Evolutionary conservation across 176 grass and related monocot species (phyloP), one percentile per base, ranked within the genome.

Genomic region (Leersia perrieri): DNA sequence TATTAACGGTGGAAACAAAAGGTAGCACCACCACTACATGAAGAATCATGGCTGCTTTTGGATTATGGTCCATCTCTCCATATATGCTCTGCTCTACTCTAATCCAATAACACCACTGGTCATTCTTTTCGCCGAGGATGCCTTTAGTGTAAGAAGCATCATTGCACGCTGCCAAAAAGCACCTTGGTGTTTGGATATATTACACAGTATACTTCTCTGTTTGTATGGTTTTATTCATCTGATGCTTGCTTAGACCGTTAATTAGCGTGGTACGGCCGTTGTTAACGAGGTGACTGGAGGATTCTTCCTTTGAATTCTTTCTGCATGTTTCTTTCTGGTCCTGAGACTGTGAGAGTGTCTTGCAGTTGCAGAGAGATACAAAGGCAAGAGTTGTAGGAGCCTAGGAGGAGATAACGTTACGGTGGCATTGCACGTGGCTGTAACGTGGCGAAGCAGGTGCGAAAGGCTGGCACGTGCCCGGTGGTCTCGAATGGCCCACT

Each of bases 361-460:
- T n/a, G n/a, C 35, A 38, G 35, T 38, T 38, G 35, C 35, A 55
- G 49, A n/a, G 49, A n/a, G 20, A 38, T 7, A 38, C 5, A 38
- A 7, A 38, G 35, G 35, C 35, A 3, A 23, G 51, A 57, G 51
- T 45, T 45, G 42, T 14, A n/a, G 53, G 53, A 58, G 53, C 49
- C 22, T n/a, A n/a, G 20, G 20, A 53, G 53, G 25, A 13, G 63
- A 49, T 51, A 33, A n/a, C 14, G 66, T 33, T 77, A 18, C 31
- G 53, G 74, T 7, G 71, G 66, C 68, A 15, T 18, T 22, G 82
- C 87, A 89, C 87, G 87, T 84, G 81, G 63, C 38, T 29, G 87
- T 40, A 84, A 89, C 87, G 81, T 84, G 87, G 62, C 1, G 45
- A 23, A 23, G 70, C 70, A 29, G 67, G 34, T 63, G 62, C 63